phyloP scores from a whole-genome alignment of 176 grass and related monocot species.

The Panicum miliaceum region DNA sequence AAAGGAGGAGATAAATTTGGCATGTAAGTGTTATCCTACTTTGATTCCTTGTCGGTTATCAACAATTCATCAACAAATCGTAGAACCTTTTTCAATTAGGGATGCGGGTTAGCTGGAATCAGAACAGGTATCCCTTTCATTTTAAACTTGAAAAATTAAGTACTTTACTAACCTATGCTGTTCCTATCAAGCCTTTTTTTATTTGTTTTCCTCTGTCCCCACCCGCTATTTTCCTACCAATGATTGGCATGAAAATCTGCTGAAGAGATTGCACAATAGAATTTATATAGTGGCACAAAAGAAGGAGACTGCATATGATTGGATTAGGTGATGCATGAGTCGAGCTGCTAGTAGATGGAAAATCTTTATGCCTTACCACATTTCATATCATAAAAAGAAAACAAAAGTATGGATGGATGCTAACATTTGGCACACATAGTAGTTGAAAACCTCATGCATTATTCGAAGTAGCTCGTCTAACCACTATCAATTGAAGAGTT shows the following conservation, averaged over 20 bases:
- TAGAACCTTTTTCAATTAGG: conserved; percentile 2
- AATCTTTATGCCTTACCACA: neutral
- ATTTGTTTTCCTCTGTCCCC: conserved; percentile 1
- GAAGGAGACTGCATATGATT: conserved; percentile 33
- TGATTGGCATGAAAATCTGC: conserved; percentile 41
- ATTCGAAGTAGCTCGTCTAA: conserved; percentile 35
- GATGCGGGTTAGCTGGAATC: conserved; percentile 3
- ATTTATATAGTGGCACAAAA: conserved; percentile 13
- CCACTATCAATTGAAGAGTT: neutral
- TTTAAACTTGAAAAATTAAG: conserved; percentile 38
- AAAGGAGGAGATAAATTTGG: conserved; percentile 34
- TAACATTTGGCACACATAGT: conserved; percentile 28
- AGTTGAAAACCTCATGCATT: conserved; percentile 34
- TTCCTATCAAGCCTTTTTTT: conserved; percentile 42
- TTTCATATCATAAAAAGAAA: neutral
- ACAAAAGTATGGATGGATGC: conserved; percentile 18
- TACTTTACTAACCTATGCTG: conserved; percentile 28
- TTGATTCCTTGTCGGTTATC: conserved; percentile 21
- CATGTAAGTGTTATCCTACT: conserved; percentile 17
- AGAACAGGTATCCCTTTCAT: conserved; percentile 36
- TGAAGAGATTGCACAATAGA: conserved; percentile 5
- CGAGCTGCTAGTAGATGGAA: neutral
- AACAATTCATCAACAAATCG: neutral
- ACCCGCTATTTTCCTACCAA: conserved; percentile 55
- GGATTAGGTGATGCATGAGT: conserved; percentile 35